Evolutionary conservation across 1,139 yeast species (phyloP).

Genomic region (Diutina sp.): DNA sequence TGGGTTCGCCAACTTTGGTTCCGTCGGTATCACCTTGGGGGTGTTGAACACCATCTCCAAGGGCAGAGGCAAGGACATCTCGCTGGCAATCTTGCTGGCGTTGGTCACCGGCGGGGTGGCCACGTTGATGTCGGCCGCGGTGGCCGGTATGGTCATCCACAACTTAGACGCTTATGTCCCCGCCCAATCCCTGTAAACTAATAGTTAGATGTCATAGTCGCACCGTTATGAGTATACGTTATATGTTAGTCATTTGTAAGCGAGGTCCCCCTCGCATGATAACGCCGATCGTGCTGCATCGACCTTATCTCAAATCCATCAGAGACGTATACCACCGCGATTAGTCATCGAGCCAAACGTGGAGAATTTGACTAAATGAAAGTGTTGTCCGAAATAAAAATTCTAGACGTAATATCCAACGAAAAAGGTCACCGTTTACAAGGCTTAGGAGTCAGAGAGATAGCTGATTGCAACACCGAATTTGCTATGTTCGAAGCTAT

Average conservation of each 20-base stretch:
- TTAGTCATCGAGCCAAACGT: too few relatives aligned
- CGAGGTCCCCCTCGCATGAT: neutral
- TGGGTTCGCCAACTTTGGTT: slow-evolving; percentile 56
- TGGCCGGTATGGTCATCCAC: slow-evolving; percentile 58
- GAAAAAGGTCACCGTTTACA: too few relatives aligned
- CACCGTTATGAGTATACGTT: neutral
- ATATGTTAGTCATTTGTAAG: too few relatives aligned
- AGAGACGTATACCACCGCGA: too few relatives aligned
- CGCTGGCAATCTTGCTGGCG: slow-evolving; percentile 36
- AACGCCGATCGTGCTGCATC: neutral
- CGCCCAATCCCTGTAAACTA: neutral
- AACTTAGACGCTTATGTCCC: slow-evolving; percentile 11
- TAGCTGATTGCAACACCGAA: too few relatives aligned
- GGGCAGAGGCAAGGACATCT: slow-evolving; percentile 34
- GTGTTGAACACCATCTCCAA: slow-evolving; percentile 50
- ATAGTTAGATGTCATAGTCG: too few relatives aligned
- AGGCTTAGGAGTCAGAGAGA: too few relatives aligned
- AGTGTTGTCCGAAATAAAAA: too few relatives aligned
- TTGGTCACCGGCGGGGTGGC: slow-evolving; percentile 43
- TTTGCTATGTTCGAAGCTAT: too few relatives aligned
- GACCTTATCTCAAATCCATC: too few relatives aligned
- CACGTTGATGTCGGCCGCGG: slow-evolving; percentile 48
- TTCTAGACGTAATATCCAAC: too few relatives aligned
- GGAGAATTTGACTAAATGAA: too few relatives aligned
- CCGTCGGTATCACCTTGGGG: slow-evolving; percentile 53